A percentile compares a stretch with the other conserved stretches of the same genome.
Conservation (phyloP, 2,329 filamentous ascomycete species). For the Aspergillus melleus region DNA sequence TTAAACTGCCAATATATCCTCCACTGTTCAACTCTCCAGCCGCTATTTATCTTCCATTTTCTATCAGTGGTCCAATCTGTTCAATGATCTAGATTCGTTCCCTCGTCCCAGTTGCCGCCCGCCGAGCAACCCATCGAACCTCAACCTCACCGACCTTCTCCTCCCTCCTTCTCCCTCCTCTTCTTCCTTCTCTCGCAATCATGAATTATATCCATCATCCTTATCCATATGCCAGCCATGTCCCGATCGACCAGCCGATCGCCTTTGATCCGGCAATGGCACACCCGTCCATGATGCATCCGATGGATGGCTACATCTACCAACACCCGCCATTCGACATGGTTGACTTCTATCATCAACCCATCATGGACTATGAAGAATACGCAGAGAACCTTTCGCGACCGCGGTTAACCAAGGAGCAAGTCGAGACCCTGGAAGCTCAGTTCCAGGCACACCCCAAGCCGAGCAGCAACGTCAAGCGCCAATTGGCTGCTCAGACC, state of each 20-base stretch:
- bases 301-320: constrained; percentile 41
- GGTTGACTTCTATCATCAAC: constrained; percentile 44
- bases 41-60: constrained; percentile 1
- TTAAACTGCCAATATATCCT: not conserved
- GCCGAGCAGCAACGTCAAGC: constrained; percentile 52
- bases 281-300: constrained; percentile 39
- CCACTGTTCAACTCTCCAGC: not conserved
- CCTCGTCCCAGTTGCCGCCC: constrained; percentile 3
- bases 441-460: constrained; percentile 53
- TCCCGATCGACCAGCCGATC: constrained; percentile 40
- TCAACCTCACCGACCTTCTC: constrained; percentile 1
- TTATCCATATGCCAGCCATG: constrained; percentile 36
- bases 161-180: constrained; percentile 6
- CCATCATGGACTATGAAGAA: constrained; percentile 48
- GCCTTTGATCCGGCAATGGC: constrained; percentile 38
- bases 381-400: constrained; percentile 49
- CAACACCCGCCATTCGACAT: constrained; percentile 42
- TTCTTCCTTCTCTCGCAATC: constrained; percentile 16
- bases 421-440: constrained; percentile 51
- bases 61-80: constrained; percentile 1
- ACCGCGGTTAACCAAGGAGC: constrained; percentile 53
- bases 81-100: constrained; percentile 12
- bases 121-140: not conserved
- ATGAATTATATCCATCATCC: constrained; percentile 44
- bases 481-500: constrained; percentile 49